Conservation (phyloP, 106 monocot genomes). For the Dactylorhiza incarnata region DNA sequence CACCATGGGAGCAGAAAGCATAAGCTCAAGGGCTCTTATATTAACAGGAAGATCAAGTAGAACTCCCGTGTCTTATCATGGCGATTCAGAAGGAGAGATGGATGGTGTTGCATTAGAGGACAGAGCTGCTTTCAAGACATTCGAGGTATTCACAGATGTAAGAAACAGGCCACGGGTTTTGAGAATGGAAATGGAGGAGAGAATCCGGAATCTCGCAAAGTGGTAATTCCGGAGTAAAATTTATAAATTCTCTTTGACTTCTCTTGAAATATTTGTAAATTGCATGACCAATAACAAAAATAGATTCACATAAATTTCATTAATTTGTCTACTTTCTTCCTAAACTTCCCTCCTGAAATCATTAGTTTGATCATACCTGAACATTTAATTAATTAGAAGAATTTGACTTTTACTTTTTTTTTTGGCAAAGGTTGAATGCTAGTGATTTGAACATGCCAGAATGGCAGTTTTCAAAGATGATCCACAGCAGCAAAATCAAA, state of each 20-base stretch:
- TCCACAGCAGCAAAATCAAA: slow-evolving; percentile 74
- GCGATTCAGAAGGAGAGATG: slow-evolving; percentile 9
- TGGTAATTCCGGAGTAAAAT: slow-evolving; percentile 25
- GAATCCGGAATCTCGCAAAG: slow-evolving; percentile 74
- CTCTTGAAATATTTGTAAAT: neutral
- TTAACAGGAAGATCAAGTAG: slow-evolving; percentile 9
- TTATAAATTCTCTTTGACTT: neutral
- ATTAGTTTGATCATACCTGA: neutral
- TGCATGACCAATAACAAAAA: neutral
- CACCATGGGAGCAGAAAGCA: neutral
- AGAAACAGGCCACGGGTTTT: slow-evolving; percentile 79
- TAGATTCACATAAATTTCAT: neutral
- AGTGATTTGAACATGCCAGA: slow-evolving; percentile 84
- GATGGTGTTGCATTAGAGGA: slow-evolving; percentile 39
- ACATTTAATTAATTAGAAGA: neutral
- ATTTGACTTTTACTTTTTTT: neutral
- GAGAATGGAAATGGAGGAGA: slow-evolving; percentile 86
- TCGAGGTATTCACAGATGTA: slow-evolving; percentile 87
- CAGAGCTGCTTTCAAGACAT: slow-evolving; percentile 84
- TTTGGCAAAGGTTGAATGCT: slow-evolving; percentile 65
- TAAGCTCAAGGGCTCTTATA: slow-evolving; percentile 7
- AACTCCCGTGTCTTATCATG: slow-evolving; percentile 6
- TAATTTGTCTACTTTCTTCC: neutral
- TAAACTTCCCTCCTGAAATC: neutral
- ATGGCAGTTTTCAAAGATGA: slow-evolving; percentile 88